phyloP scores from a whole-genome alignment of 345 rosid genomes.

The Angophora floribunda region DNA sequence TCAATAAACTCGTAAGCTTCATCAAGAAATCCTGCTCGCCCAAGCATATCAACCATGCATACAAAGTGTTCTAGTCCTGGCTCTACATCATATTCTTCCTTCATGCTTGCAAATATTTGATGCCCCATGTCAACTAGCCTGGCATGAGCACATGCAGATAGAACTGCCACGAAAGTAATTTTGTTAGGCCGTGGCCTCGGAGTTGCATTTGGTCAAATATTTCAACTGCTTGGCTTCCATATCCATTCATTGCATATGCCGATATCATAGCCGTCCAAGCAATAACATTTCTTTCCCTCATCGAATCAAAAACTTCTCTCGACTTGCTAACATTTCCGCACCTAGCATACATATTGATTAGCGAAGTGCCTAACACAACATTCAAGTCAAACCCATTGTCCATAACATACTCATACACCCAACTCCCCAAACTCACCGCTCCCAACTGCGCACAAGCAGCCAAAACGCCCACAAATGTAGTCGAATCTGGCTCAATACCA shows the following conservation, averaged over 20 bases:
- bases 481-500: conserved; percentile 44
- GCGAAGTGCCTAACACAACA: conserved; percentile 66
- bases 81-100: conserved; percentile 17
- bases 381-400: conserved; percentile 26
- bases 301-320: conserved; percentile 47
- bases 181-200: conserved; percentile 39
- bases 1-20: conserved; percentile 55
- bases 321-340: conserved; percentile 64
- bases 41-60: conserved; percentile 82
- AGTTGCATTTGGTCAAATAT: conserved; percentile 42
- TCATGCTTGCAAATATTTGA: conserved; percentile 41
- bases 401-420: conserved; percentile 50
- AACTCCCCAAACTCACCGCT: conserved; percentile 41
- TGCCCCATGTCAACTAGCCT: conserved; percentile 63
- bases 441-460: conserved; percentile 78
- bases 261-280: conserved; percentile 93
- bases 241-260: conserved; percentile 73
- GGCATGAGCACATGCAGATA: conserved; percentile 79
- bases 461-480: conserved; percentile 57
- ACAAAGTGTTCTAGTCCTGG: conserved; percentile 77
- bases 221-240: conserved; percentile 48
- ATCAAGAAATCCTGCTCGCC: conserved; percentile 59
- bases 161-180: conserved; percentile 67
- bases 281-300: conserved; percentile 60
- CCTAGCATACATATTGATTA: conserved; percentile 74